Percentiles rank a stretch among this genome's conserved stretches.
These are phyloP conservation scores for Populus ilicifolia DNA, from an alignment of 345 rosid genomes.

Conservation along the genomic window DNA sequence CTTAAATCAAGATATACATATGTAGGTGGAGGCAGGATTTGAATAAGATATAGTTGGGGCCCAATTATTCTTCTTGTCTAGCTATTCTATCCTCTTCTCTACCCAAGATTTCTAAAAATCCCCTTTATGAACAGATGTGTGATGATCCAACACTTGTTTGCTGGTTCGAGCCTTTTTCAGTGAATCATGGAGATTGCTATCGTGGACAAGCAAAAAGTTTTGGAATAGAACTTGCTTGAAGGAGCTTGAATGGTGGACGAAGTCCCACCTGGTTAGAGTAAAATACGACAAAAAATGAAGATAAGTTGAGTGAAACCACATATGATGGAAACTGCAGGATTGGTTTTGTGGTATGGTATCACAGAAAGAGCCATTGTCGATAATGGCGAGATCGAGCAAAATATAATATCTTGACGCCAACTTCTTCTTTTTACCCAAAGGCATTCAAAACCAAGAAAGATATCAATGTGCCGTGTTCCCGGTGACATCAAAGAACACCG, in stretches of 20 bases:
- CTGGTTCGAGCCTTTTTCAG: neutral
- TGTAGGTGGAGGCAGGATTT: too few species aligned
- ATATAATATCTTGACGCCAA: neutral
- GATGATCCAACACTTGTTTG: neutral
- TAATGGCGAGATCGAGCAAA: neutral
- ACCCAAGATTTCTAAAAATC: too few species aligned
- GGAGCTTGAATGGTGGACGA: neutral
- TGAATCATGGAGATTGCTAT: neutral
- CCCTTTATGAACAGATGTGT: neutral
- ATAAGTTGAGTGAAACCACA: neutral
- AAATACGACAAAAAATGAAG: neutral
- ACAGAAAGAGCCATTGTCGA: neutral
- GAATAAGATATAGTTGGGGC: too few species aligned
- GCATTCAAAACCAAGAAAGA: neutral
- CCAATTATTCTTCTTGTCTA: too few species aligned
- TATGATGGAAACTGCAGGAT: neutral
- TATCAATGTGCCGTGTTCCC: neutral
- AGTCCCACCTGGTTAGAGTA: neutral
- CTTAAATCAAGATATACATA: too few species aligned
- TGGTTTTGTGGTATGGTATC: neutral
- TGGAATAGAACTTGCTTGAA: neutral
- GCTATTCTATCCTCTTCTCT: too few species aligned
- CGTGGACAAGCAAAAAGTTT: neutral
- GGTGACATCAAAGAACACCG: neutral
- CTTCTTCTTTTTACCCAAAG: neutral